Evolutionary conservation across 2,329 filamentous ascomycete genomes (phyloP).

Genomic region (Alternaria viburni): DNA sequence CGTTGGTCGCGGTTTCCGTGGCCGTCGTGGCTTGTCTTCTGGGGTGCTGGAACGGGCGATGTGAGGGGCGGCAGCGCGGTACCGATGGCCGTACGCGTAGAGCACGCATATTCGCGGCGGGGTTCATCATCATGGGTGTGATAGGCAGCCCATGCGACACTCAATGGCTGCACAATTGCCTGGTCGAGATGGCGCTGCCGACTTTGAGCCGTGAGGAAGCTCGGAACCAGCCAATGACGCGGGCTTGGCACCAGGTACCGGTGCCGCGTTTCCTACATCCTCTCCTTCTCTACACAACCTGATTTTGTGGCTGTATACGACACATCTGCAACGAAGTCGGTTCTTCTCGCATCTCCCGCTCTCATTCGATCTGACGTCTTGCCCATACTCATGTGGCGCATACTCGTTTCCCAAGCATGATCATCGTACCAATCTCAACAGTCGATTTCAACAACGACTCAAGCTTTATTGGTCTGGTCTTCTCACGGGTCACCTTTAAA

Average conservation of each 20-base stretch:
- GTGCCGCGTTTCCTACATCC: not conserved
- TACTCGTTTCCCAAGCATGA: not conserved
- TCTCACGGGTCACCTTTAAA: not conserved
- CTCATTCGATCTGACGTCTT: not conserved
- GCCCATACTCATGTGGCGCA: not conserved
- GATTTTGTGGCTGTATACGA: not conserved
- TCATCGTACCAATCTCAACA: not conserved
- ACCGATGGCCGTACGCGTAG: conserved; percentile 34
- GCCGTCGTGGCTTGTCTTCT: conserved; percentile 30
- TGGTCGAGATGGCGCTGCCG: conserved; percentile 3
- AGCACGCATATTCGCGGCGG: conserved; percentile 36
- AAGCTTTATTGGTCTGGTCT: not conserved
- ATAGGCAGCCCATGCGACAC: conserved; percentile 23
- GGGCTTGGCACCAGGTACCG: conserved; percentile 4
- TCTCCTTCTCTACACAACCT: not conserved
- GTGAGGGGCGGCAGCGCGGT: conserved; percentile 20
- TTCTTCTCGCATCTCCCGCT: not conserved
- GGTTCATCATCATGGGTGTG: conserved; percentile 31
- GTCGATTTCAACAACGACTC: not conserved
- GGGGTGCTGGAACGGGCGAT: conserved; percentile 22
- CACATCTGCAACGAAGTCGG: not conserved
- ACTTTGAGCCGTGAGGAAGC: not conserved
- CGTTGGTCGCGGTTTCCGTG: conserved; percentile 39
- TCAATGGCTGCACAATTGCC: conserved; percentile 28
- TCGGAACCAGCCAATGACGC: conserved; percentile 9